phyloP scores from a whole-genome alignment of 768 basidiomycete species.

The Pisolithus marmoratus region DNA sequence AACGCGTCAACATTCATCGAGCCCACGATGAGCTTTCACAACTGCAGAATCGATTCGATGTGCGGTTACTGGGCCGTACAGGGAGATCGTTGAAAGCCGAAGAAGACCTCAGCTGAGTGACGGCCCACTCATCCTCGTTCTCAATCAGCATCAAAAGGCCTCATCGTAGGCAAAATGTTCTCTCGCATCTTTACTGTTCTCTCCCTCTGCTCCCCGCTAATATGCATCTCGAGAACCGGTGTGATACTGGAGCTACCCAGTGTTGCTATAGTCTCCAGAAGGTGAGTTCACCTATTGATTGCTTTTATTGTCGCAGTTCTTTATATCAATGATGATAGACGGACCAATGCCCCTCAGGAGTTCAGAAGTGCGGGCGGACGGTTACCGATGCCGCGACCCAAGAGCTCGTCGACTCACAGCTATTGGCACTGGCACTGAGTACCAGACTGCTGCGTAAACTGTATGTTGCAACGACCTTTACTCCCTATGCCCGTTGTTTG shows the following conservation, averaged over 20 bases:
- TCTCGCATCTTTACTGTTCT: neutral
- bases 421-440: too few relatives aligned
- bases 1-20: too few relatives aligned
- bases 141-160: neutral
- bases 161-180: neutral
- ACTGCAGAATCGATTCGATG: too few relatives aligned
- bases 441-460: too few relatives aligned
- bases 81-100: too few relatives aligned
- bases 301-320: neutral
- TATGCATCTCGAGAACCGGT: neutral
- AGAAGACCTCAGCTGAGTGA: neutral
- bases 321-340: neutral
- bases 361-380: neutral
- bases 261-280: neutral
- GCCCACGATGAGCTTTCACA: too few relatives aligned
- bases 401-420: too few relatives aligned
- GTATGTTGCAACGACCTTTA: neutral
- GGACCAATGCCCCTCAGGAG: neutral
- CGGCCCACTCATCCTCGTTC: neutral
- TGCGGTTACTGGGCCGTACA: too few relatives aligned
- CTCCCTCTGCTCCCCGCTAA: neutral
- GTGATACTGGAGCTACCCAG: neutral
- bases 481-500: neutral
- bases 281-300: neutral
- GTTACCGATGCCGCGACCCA: conserved; percentile 5